Evolutionary conservation across 768 basidiomycete species (phyloP), one percentile per base, ranked within the genome.

Genomic region (Boletus rubroflammeus): DNA sequence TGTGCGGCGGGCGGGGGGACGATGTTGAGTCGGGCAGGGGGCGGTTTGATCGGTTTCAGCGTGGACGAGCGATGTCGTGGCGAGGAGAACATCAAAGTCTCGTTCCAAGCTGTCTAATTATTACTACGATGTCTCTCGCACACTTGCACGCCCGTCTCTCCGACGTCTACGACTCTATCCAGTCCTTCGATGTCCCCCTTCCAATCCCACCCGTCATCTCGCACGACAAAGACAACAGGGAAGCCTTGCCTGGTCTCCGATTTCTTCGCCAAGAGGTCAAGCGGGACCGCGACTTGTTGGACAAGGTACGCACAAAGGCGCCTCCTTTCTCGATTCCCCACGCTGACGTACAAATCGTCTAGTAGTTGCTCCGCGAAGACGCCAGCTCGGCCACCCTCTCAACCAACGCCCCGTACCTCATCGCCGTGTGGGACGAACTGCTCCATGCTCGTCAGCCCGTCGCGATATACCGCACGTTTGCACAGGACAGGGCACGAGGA

Each of bases 351-450:
- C 44, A 45, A 35, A 21, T 57, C 51, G 41, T 72, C 57, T 64
- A 85, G 83, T 86, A 88, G 85, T 84, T 84, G 64, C 77, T 86
- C 50, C 73, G 76, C 51, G 70, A 50, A 14, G 29, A 49, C 36
- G 1, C 78, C 58, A 76, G 32, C 34, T 6, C 36, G 11, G 47
- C 43, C 26, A 3, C 45, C 5, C 45, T 13, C 9, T 47, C 86
- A 0, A 90, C 85, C 9, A 94, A 93, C 68, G 85, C 90, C 0
- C 87, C 87, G 10, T 90, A 92, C 62, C 75, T 91, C 28, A 74
- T 87, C 13, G 85, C 89, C 0, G 88, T 94, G 0, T 94, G 90
- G 90, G 78, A 87, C 50, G 90, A 93, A 64, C 75, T 92, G 1
- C 56, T 85, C 10, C 76, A 78, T 56, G 85, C 88, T 3, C 77